phyloP scores from a whole-genome alignment of 129 eudicot genomes.

The Flaveria robusta region DNA sequence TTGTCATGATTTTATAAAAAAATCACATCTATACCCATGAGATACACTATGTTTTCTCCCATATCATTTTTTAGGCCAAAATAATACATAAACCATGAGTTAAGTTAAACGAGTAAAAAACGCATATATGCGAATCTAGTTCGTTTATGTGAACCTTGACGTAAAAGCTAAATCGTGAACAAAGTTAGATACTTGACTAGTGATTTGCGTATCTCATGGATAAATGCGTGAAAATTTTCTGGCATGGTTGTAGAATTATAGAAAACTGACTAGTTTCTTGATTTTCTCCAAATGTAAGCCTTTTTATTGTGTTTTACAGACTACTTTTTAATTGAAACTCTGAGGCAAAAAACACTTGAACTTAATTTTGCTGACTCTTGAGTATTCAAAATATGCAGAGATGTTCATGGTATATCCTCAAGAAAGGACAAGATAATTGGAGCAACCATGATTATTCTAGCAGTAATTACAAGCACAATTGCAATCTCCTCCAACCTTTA shows the following conservation, averaged over 20 bases:
- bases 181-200: not conserved
- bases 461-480: conserved; percentile 69
- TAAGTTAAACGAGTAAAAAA: not conserved
- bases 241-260: too few species aligned
- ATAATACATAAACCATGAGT: not conserved
- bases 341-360: too few species aligned
- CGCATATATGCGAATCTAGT: not conserved
- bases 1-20: too few species aligned
- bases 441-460: conserved; percentile 59
- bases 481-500: conserved; percentile 86
- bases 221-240: not conserved
- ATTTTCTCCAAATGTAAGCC: not conserved
- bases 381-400: conserved; percentile 49
- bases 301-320: not conserved
- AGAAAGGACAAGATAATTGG: conserved; percentile 72
- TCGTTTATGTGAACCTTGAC: too few species aligned
- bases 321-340: not conserved
- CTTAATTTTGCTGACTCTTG: not conserved
- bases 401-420: conserved; percentile 77
- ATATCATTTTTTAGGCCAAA: not conserved
- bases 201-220: not conserved
- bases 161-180: not conserved
- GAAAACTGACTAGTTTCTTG: not conserved
- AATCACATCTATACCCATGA: not conserved
- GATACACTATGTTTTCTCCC: not conserved